Conservation (phyloP, 2,329 filamentous ascomycete genomes). For the Fusarium sororula region DNA sequence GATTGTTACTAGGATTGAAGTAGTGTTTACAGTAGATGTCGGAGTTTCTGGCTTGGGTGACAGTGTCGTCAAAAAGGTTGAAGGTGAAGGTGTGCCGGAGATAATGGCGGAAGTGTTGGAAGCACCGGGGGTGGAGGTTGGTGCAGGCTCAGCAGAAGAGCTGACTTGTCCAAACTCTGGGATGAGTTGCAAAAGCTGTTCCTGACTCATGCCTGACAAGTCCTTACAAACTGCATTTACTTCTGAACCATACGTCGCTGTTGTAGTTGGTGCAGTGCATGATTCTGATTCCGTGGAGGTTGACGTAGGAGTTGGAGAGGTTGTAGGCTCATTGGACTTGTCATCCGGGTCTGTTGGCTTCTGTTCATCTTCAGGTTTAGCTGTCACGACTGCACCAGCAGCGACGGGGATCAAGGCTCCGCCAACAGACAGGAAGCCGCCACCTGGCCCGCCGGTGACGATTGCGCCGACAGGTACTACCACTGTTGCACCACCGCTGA, state of each 20-base stretch:
- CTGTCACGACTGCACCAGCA: not conserved
- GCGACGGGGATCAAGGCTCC: not conserved
- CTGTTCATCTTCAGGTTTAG: not conserved
- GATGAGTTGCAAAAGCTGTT: not conserved
- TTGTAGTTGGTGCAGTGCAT: not conserved
- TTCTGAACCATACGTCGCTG: not conserved
- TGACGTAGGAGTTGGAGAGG: not conserved
- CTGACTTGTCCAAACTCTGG: not conserved
- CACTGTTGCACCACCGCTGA: not conserved
- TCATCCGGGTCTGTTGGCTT: not conserved
- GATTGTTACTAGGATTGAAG: not conserved
- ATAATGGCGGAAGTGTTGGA: not conserved
- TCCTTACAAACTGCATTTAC: not conserved
- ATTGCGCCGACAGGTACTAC: not conserved
- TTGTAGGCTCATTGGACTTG: not conserved
- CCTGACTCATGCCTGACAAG: not conserved
- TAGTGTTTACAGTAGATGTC: not conserved
- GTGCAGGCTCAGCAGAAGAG: not conserved
- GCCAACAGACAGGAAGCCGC: accelerated
- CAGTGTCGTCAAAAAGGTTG: not conserved
- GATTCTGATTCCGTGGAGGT: not conserved
- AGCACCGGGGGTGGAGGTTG: not conserved
- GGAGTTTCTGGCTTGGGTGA: not conserved
- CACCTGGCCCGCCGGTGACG: no score
- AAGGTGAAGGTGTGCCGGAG: not conserved